phyloP scores from a whole-genome alignment of 768 basidiomycete species.

The Boletus rubescentipes region DNA sequence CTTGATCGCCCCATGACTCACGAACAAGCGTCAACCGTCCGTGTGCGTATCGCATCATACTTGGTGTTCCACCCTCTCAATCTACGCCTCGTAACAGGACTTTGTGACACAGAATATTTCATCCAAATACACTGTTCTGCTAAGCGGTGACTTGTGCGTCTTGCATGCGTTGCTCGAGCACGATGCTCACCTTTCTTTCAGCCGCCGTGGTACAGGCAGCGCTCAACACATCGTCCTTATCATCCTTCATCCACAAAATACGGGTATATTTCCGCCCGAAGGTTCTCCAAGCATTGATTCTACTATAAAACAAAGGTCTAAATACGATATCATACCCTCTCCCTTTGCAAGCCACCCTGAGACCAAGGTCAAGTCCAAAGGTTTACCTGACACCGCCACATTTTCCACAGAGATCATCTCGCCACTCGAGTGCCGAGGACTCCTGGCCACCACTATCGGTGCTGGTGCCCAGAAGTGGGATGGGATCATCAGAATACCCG shows the following conservation, averaged over 20 bases:
- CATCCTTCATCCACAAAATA: slow-evolving; percentile 18
- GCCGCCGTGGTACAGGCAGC: slow-evolving; percentile 44
- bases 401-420: slow-evolving; percentile 42
- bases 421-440: slow-evolving; percentile 42
- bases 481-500: slow-evolving; percentile 52
- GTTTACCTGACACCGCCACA: slow-evolving; percentile 12
- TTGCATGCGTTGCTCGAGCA: background rate
- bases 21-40: slow-evolving; percentile 43
- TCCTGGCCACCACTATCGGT: slow-evolving; percentile 41
- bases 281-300: slow-evolving; percentile 15
- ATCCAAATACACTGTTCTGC: slow-evolving; percentile 45
- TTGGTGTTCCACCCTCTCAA: background rate
- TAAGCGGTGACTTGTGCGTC: slow-evolving; percentile 61
- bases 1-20: slow-evolving; percentile 36
- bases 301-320: slow-evolving; percentile 11
- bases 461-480: slow-evolving; percentile 43
- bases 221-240: slow-evolving; percentile 15
- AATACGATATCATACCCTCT: slow-evolving; percentile 11
- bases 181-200: slow-evolving; percentile 5
- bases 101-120: slow-evolving; percentile 49
- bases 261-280: slow-evolving; percentile 14
- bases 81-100: slow-evolving; percentile 33
- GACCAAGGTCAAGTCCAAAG: slow-evolving; percentile 8
- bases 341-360: slow-evolving; percentile 15
- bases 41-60: slow-evolving; percentile 36